phyloP scores from a whole-genome alignment of 2,329 filamentous ascomycete species.

The Cladophialophora exuberans region DNA sequence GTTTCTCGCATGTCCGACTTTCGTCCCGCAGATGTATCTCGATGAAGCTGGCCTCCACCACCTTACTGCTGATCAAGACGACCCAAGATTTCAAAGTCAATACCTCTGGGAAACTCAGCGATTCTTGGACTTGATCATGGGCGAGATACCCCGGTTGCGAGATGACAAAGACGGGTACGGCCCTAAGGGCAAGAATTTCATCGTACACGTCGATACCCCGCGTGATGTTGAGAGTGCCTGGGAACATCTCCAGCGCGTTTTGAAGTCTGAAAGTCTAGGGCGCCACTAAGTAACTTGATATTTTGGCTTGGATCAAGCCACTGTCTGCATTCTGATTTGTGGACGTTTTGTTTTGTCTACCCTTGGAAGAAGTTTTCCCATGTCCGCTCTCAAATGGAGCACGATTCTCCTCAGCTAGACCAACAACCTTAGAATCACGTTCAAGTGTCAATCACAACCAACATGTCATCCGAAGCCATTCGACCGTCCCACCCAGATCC shows the following conservation, averaged over 20 bases:
- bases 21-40: conserved; percentile 34
- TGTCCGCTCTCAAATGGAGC: no score
- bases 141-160: conserved; percentile 49
- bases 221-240: conserved; percentile 42
- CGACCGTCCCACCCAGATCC: no score
- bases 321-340: no score
- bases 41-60: background rate
- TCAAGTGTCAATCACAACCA: no score
- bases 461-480: no score
- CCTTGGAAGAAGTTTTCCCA: no score
- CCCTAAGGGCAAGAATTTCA: conserved; percentile 48
- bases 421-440: no score
- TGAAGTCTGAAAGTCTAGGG: conserved; percentile 16
- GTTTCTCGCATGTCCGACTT: conserved; percentile 40
- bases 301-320: no score
- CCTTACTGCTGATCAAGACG: background rate
- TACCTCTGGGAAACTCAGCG: conserved; percentile 44
- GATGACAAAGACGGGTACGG: conserved; percentile 51
- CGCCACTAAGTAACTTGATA: background rate
- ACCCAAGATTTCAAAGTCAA: conserved; percentile 1
- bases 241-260: conserved; percentile 21
- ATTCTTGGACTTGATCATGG: conserved; percentile 48
- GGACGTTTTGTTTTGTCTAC: no score
- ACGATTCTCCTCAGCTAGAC: no score
- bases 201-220: conserved; percentile 49